These are phyloP conservation scores for Malus sylvestris DNA, from an alignment of 306 rosid genomes.

Conservation along the genomic window DNA sequence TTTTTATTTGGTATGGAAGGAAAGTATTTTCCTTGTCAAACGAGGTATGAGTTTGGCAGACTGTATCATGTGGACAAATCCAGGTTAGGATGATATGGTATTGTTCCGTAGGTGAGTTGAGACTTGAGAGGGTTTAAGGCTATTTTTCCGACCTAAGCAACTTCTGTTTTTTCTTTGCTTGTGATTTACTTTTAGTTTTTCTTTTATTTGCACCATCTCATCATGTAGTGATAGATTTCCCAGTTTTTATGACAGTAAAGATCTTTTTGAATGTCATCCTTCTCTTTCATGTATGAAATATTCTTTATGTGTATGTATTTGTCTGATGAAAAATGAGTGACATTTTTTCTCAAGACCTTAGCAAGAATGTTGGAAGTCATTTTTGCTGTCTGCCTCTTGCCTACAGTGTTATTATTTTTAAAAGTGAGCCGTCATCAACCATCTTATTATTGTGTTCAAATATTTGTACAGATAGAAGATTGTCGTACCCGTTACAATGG, in stretches of 20 bases:
- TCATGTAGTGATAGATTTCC: background rate
- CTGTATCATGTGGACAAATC: background rate
- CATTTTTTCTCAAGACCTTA: background rate
- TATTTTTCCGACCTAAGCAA: too few species aligned
- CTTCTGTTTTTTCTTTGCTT: background rate
- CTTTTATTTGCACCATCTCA: background rate
- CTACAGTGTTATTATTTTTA: constrained; percentile 2
- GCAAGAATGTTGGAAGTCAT: background rate
- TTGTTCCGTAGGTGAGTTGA: background rate
- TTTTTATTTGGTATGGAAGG: background rate
- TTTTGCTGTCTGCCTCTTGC: too few species aligned
- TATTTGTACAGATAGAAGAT: constrained; percentile 72
- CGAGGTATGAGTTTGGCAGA: background rate
- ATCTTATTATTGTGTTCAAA: constrained; percentile 17
- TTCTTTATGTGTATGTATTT: background rate
- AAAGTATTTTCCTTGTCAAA: background rate
- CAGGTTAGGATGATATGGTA: background rate
- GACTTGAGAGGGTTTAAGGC: background rate
- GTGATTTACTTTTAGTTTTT: background rate
- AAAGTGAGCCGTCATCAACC: constrained; percentile 7
- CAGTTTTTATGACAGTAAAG: background rate
- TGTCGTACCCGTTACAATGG: constrained; percentile 96
- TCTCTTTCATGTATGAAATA: background rate
- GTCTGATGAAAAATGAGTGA: background rate
- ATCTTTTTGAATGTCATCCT: background rate